Evolutionary conservation across 2,329 filamentous ascomycete genomes (phyloP).

Genomic region (Neopestalotiopsis rosae): DNA sequence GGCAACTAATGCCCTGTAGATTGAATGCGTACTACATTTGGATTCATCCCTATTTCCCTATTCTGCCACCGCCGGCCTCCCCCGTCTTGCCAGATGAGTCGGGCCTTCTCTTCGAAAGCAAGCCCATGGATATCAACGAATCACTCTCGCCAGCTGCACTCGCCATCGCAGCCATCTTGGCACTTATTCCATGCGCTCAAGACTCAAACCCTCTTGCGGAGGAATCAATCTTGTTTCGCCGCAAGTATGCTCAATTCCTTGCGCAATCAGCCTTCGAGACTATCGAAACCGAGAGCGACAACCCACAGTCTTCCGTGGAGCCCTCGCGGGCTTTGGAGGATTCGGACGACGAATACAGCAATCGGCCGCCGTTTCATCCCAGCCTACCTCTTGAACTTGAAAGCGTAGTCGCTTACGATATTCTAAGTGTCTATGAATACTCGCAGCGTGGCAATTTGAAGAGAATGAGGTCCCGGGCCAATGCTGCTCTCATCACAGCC

Average conservation of each 20-base stretch:
- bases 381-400: conserved; percentile 51
- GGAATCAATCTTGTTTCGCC: conserved; percentile 48
- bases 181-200: conserved; percentile 51
- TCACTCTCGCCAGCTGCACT: conserved; percentile 49
- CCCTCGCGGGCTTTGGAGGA: conserved; percentile 51
- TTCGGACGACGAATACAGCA: conserved; percentile 31
- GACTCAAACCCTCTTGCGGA: conserved; percentile 40
- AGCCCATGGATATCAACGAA: conserved; percentile 41
- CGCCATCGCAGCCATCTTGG: conserved; percentile 53
- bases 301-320: conserved; percentile 49
- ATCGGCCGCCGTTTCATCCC: conserved; percentile 48
- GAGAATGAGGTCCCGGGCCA: conserved; percentile 55
- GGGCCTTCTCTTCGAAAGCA: conserved; percentile 39
- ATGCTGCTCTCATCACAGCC: conserved; percentile 51
- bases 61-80: conserved; percentile 48
- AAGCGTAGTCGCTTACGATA: conserved; percentile 50
- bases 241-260: conserved; percentile 54
- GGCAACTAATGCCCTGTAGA: conserved; percentile 28
- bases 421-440: conserved; percentile 59
- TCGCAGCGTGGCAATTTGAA: conserved; percentile 57
- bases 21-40: conserved; percentile 58
- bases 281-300: conserved; percentile 54
- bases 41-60: conserved; percentile 56
- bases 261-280: conserved; percentile 53
- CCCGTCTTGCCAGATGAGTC: conserved; percentile 39